Base-by-base conservation (phyloP, 179 eudicot species). In the Dionaea muscipula region DNA sequence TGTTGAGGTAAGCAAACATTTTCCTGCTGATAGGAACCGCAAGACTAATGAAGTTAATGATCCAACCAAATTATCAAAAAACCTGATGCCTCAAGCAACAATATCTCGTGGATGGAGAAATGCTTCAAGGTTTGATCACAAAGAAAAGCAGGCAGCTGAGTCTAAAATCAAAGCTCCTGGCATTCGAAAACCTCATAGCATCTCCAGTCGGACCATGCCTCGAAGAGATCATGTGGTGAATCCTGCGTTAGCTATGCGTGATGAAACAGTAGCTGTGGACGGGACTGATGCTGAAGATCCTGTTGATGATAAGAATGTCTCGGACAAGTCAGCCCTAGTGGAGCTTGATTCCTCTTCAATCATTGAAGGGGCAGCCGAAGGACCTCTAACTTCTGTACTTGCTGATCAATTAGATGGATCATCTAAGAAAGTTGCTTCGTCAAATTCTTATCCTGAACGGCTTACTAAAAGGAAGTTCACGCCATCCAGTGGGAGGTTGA, bases 1-100 rank as follows among this genome's bases (percentile, higher is more conserved):
- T 60, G 81, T 89, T 94, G 94, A 94, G 56, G 99, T 93, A 23
- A 89, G 99, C 79, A 89, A 81, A 72, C 96, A 93, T 63, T 81
- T 68, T 46, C 73, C 80, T 67, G 69, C 83, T 51, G 86, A 78
- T 47, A 61, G 57, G 45, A 75, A 60, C 65, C 65, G 56, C 46
- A 91, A 78, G 64, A 70, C 55, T 37, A 70, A 59, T 57, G 76
- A 75, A 63, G 49, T 70, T 19, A 63, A 62, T 62, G 84, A 81
- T 47, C 56, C 89, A 1, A 66, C 56, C 21, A 84, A 81, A 61
- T 66, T 69, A 56, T 47, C 81, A 27, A 80, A 76, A 50, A 67
- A 72, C 70, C 55, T 72, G 71, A 67, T 68, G 67, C 84, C 91
- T 62, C 83, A 73, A 60, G 75, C 72, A 71, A 43, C 93, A 45